Evolutionary conservation across 169 alveolate species (phyloP), one percentile per base, ranked within the genome.

Genomic region (Plasmodium vivax): DNA sequence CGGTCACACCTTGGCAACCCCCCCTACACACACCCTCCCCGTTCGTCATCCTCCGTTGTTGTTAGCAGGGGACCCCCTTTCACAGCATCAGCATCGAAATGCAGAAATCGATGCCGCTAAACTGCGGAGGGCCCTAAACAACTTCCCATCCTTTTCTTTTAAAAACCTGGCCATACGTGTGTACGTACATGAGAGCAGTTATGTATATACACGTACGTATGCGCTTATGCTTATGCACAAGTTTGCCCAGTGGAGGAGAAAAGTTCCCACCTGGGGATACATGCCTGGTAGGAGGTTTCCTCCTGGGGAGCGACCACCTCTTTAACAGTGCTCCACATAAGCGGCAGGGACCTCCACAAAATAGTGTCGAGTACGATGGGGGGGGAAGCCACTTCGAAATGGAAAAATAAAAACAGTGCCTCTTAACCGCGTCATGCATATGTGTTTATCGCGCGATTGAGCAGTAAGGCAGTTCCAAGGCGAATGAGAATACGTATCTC

Each of bases 141-240:
- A 8, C 30, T 47, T 4, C n/a, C 51, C 58, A 51, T 36, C 30
- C 75, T 16, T 81, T 27, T 0, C 58, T 8, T 81, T 36, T 47
- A 81, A n/a, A 36, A n/a, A n/a, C 16, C 8, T 81, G 2, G 30
- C 5, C 23, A 23, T n/a, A 58, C 23, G 74, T 23, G 45, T 36
- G 74, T 36, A 83, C 73, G 51, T 83, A 58, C 47, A 75, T 51
- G 30, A 47, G 56, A 73, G 56, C 38, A 85, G 58, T 47, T 74
- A 47, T 74, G 12, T 19, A 14, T 74, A 32, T n/a, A n/a, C 75
- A 47, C 58, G 68, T 85, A 34, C 2, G 19, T 45, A 23, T 34
- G 16, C 27, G 36, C 77, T 7, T 73, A 23, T 30, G 14, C 38
- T 83, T n/a, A 12, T n/a, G 68, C 27, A 16, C 71, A 83, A 43